A percentile compares a stretch with the other conserved stretches of the same genome.
Conservation (phyloP, 352 stramenopile species). For the Globisporangium cederbergense region DNA sequence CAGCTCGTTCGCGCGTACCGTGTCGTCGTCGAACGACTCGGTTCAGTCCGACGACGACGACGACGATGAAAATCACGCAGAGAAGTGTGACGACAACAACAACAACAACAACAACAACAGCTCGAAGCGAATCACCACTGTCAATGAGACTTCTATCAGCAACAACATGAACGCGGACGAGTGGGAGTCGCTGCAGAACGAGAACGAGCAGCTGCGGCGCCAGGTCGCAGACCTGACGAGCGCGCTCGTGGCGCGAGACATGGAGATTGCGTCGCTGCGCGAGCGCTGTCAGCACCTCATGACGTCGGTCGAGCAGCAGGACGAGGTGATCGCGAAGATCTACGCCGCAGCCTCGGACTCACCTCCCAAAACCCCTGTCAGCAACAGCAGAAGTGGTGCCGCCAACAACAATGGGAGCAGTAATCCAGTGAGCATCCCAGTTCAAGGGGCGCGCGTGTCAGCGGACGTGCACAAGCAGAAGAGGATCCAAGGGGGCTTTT, state of each 20-base stretch:
- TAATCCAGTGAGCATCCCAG: not conserved
- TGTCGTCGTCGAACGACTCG: conserved; percentile 24
- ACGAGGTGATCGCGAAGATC: conserved; percentile 78
- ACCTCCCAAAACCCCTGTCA: conserved; percentile 6
- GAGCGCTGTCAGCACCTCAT: conserved; percentile 66
- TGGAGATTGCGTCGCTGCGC: conserved; percentile 61
- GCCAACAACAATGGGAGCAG: not conserved
- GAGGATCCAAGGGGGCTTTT: not conserved
- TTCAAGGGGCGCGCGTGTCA: not conserved
- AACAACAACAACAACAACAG: conserved; percentile 15
- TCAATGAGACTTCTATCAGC: not conserved
- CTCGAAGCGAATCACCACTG: not conserved
- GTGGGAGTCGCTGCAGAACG: conserved; percentile 25
- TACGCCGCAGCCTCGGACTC: conserved; percentile 35
- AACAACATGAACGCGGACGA: conserved; percentile 19
- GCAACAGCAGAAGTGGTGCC: not conserved
- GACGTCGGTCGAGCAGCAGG: conserved; percentile 66
- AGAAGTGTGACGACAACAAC: conserved; percentile 4
- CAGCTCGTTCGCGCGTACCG: conserved; percentile 15
- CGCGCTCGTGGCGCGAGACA: conserved; percentile 64
- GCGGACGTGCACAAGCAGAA: conserved; percentile 11
- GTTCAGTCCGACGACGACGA: conserved; percentile 9
- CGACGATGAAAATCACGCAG: not conserved
- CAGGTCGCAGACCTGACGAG: conserved; percentile 65
- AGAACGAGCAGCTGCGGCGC: conserved; percentile 48